A percentile compares a stretch with the other conserved stretches of the same genome.
Conservation (phyloP, 2,329 filamentous ascomycete genomes). For the Gnomoniopsis smithogilvyi region DNA sequence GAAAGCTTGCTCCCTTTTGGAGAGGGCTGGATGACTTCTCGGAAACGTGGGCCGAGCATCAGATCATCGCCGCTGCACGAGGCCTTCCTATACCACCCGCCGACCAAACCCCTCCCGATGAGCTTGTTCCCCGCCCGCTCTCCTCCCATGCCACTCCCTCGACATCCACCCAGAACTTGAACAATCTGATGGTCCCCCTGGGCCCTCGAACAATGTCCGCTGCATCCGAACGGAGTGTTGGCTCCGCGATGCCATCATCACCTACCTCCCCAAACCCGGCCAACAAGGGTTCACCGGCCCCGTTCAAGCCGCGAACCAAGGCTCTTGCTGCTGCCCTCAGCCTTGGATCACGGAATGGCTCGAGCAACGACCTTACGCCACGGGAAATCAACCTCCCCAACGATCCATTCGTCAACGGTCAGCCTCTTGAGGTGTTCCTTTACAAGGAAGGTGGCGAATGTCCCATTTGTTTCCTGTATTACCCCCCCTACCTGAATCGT, state of each 20-base stretch:
- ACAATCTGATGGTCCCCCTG: constrained; percentile 77
- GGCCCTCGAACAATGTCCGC: constrained; percentile 72
- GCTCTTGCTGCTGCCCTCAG: constrained; percentile 80
- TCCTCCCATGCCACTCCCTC: constrained; percentile 44
- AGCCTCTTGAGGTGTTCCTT: constrained; percentile 84
- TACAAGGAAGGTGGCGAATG: constrained; percentile 92
- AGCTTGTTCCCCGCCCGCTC: constrained; percentile 46
- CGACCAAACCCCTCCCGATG: constrained; percentile 76
- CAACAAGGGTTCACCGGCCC: constrained; percentile 45
- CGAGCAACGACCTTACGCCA: constrained; percentile 67
- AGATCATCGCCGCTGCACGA: constrained; percentile 86
- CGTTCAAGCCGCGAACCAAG: constrained; percentile 82
- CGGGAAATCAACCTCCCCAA: constrained; percentile 76
- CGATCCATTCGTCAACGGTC: constrained; percentile 91
- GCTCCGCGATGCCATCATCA: constrained; percentile 59
- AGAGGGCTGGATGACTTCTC: constrained; percentile 86
- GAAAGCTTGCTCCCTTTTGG: constrained; percentile 92
- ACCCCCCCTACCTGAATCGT: constrained; percentile 89
- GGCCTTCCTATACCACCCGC: constrained; percentile 80
- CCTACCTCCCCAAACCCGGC: constrained; percentile 46
- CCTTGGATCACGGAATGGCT: constrained; percentile 68
- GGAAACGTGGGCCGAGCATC: constrained; percentile 87
- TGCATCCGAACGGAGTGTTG: constrained; percentile 66
- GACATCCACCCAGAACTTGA: constrained; percentile 58
- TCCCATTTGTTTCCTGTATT: constrained; percentile 94